Evolutionary conservation across 345 rosid species (phyloP).

Genomic region (Eucalyptus tenuipes): DNA sequence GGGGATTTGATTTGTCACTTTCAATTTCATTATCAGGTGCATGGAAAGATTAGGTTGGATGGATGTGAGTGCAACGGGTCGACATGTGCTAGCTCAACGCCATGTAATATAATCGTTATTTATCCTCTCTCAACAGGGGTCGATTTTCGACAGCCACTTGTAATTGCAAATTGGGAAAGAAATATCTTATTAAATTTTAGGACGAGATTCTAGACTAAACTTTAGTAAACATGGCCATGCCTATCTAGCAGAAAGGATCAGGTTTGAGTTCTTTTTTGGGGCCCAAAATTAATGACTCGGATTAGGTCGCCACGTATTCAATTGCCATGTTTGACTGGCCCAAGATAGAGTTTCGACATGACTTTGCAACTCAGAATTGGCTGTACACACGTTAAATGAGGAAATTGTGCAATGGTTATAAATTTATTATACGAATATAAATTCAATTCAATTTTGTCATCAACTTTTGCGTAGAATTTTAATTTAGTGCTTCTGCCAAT

Average conservation of each 20-base stretch:
- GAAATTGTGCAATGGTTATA: background rate
- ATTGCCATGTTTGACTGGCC: background rate
- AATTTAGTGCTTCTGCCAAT: fast-evolving
- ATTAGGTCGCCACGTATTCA: background rate
- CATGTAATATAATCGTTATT: background rate
- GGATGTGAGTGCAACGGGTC: background rate
- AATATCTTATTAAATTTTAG: background rate
- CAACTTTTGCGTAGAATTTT: background rate
- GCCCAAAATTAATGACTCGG: background rate
- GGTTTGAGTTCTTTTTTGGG: background rate
- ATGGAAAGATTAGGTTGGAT: background rate
- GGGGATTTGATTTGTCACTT: background rate
- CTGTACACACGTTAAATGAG: background rate
- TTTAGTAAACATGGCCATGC: background rate
- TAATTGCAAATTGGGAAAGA: background rate
- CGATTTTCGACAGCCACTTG: background rate
- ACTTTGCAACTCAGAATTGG: background rate
- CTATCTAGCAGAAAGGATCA: background rate
- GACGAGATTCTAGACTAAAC: background rate
- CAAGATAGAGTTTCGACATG: background rate
- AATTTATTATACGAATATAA: fast-evolving
- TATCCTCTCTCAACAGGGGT: background rate
- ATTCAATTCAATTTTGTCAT: fast-evolving
- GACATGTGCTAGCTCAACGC: background rate
- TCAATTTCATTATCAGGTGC: background rate